phyloP scores from a whole-genome alignment of 2,329 filamentous ascomycete genomes.

The Ophiostoma piceae region DNA sequence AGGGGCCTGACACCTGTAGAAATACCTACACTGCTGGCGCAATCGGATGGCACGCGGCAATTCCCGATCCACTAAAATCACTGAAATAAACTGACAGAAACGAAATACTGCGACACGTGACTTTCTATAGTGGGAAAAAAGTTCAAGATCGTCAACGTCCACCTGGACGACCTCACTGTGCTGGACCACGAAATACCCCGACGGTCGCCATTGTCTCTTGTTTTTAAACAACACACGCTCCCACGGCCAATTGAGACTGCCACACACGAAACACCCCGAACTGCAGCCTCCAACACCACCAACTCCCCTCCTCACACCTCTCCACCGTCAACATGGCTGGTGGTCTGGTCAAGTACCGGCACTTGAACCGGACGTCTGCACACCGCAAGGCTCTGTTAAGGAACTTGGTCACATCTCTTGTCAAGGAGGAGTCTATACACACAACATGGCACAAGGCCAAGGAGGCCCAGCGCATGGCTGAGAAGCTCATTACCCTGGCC shows the following conservation, averaged over 20 bases:
- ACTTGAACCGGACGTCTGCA: slow-evolving; percentile 76
- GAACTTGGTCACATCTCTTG: slow-evolving; percentile 91
- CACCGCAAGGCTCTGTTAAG: slow-evolving; percentile 90
- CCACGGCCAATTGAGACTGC: neutral
- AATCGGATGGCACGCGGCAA: slow-evolving; percentile 19
- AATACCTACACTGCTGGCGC: neutral
- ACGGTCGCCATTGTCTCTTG: neutral
- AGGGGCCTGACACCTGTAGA: slow-evolving; percentile 4
- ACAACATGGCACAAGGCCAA: slow-evolving; percentile 97
- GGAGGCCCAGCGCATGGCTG: slow-evolving; percentile 87
- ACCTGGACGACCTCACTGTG: slow-evolving; percentile 13
- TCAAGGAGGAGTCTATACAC: slow-evolving; percentile 86
- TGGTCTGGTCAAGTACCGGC: slow-evolving; percentile 79
- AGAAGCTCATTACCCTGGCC: slow-evolving; percentile 88
- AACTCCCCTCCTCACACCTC: neutral
- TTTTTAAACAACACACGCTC: neutral
- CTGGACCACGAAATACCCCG: slow-evolving; percentile 9
- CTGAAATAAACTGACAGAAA: too few relatives aligned
- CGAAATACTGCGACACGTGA: slow-evolving; percentile 17
- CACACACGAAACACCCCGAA: neutral
- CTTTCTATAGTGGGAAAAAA: slow-evolving; percentile 19
- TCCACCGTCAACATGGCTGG: slow-evolving; percentile 63
- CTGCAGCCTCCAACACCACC: neutral
- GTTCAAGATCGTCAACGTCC: slow-evolving; percentile 21
- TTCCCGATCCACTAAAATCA: slow-evolving; percentile 19